phyloP scores from a whole-genome alignment of 176 grass and related monocot species.

The Olyra latifolia region DNA sequence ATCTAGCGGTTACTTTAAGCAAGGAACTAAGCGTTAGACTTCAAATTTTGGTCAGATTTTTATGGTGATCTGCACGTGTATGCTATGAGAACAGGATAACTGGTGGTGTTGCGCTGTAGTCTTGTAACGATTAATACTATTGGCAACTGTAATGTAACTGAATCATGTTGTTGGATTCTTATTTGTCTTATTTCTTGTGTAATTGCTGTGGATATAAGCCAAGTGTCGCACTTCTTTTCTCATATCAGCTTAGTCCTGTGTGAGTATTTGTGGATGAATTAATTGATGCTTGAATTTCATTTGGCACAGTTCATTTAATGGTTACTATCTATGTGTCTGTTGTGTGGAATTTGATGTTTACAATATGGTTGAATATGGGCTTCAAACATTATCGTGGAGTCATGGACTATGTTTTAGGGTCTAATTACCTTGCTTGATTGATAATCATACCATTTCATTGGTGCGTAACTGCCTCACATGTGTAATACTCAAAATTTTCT shows the following conservation, averaged over 20 bases:
- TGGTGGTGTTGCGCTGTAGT: not conserved
- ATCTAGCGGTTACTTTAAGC: slow-evolving; percentile 5
- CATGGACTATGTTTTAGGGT: not conserved
- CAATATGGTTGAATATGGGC: not conserved
- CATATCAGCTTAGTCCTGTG: not conserved
- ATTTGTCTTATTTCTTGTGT: not conserved
- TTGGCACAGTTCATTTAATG: not conserved
- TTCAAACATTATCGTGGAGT: not conserved
- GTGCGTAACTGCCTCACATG: not conserved
- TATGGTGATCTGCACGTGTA: not conserved
- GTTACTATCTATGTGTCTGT: not conserved
- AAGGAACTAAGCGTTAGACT: not conserved
- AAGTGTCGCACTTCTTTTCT: not conserved
- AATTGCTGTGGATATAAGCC: not conserved
- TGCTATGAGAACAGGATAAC: not conserved
- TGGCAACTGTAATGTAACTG: not conserved
- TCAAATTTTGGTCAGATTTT: not conserved
- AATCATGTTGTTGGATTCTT: not conserved
- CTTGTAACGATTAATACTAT: not conserved
- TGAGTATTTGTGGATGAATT: not conserved
- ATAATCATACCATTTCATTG: not conserved
- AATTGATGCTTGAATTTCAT: not conserved
- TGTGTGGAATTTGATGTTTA: not conserved
- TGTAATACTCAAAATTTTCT: not conserved
- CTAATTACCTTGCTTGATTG: not conserved